phyloP scores from a whole-genome alignment of 148 eudicot species.

The Camellia lanceoleosa region DNA sequence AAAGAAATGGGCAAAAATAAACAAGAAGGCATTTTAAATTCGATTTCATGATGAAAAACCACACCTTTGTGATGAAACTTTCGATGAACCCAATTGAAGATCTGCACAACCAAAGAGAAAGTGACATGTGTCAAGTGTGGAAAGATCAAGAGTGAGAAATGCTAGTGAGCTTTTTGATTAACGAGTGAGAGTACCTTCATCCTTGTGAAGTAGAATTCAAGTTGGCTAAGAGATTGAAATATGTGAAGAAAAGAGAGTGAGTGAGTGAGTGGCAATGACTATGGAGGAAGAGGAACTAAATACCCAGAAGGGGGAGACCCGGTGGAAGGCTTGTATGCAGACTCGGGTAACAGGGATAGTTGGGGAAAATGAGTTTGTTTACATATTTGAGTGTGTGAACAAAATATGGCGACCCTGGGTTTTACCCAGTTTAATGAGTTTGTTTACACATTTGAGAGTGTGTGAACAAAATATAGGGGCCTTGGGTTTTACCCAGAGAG shows the following conservation, averaged over 20 bases:
- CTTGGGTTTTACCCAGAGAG: too few species aligned
- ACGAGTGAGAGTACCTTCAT: constrained; percentile 16
- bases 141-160: not conserved
- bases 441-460: not conserved
- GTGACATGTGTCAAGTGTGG: not conserved
- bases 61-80: constrained; percentile 43
- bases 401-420: too few species aligned
- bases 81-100: constrained; percentile 64
- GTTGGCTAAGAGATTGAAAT: not conserved
- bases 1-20: too few species aligned
- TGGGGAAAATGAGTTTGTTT: not conserved
- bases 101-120: constrained; percentile 26
- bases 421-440: not conserved
- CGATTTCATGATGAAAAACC: too few species aligned
- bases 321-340: not conserved
- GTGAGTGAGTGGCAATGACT: not conserved
- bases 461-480: too few species aligned
- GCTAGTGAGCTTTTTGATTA: not conserved
- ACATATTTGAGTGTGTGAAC: too few species aligned
- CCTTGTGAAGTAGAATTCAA: not conserved
- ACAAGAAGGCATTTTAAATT: too few species aligned
- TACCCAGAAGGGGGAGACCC: not conserved
- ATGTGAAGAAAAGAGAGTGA: not conserved
- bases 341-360: not conserved
- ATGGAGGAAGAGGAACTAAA: not conserved